Conservation (phyloP, 768 basidiomycete species). For the Termitomyces sp. region DNA sequence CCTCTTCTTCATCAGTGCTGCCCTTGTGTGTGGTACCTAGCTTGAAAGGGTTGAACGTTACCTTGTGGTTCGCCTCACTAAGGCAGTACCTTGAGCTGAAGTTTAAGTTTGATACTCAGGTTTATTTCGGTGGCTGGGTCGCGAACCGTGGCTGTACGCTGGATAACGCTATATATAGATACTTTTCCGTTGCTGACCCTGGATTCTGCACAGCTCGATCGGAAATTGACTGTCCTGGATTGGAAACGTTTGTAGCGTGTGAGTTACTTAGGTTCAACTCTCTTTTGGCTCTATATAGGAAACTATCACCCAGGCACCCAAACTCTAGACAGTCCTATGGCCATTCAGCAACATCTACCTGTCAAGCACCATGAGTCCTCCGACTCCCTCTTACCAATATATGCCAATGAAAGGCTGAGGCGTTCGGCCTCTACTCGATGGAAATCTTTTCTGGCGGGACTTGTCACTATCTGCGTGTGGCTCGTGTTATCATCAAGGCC, state of each 20-base stretch:
- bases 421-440: neutral
- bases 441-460: conserved; percentile 4
- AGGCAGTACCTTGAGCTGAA: no score
- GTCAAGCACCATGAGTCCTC: neutral
- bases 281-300: neutral
- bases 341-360: neutral
- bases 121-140: no score
- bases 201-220: neutral
- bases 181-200: no score
- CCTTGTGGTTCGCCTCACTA: no score
- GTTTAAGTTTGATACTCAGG: no score
- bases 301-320: neutral
- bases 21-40: no score
- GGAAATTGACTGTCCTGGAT: no score
- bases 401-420: neutral
- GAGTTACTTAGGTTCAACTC: neutral
- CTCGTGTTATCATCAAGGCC: neutral
- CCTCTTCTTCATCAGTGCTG: no score
- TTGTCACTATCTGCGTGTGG: neutral
- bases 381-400: conserved; percentile 2
- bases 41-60: no score
- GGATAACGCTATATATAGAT: no score
- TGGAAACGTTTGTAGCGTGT: neutral
- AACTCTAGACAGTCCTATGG: neutral
- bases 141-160: no score